Conservation (phyloP, 129 eudicot genomes). For the Saussurea involucrata region DNA sequence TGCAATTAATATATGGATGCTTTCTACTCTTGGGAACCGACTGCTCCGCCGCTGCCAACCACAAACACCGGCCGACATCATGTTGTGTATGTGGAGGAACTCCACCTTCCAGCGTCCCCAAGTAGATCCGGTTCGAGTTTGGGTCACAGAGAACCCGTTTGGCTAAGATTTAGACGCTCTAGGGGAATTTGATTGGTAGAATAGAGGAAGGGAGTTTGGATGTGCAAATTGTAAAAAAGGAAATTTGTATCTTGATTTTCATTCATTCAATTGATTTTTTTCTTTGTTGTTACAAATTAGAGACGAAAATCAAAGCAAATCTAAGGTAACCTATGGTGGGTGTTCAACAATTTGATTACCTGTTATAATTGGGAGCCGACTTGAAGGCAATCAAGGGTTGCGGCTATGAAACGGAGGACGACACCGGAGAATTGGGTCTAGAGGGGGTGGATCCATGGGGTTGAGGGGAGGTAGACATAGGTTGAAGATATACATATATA, state of each 20-base stretch:
- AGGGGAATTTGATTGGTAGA: constrained; percentile 13
- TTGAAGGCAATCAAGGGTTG: constrained; percentile 13
- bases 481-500: no score
- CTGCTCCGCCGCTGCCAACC: constrained; percentile 31
- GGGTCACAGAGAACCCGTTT: no score
- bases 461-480: no score
- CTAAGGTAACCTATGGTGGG: no score
- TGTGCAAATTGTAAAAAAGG: constrained; percentile 20
- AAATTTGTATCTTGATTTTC: constrained; percentile 1
- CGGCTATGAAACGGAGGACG: constrained; percentile 7
- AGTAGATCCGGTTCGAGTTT: no score
- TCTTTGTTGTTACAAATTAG: constrained; percentile 3
- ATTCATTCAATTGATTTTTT: constrained; percentile 15
- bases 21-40: constrained; percentile 35
- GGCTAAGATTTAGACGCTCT: constrained; percentile 38
- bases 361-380: neutral
- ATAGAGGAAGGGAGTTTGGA: neutral
- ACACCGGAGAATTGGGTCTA: constrained; percentile 32
- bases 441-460: constrained; percentile 41
- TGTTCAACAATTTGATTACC: no score
- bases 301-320: no score
- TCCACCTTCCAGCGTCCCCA: constrained; percentile 34
- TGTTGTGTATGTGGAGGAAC: constrained; percentile 42
- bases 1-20: no score
- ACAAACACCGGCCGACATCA: constrained; percentile 17